These are phyloP conservation scores for Kwoniella sp. DNA, from an alignment of 768 basidiomycete species.

Conservation along the genomic window DNA sequence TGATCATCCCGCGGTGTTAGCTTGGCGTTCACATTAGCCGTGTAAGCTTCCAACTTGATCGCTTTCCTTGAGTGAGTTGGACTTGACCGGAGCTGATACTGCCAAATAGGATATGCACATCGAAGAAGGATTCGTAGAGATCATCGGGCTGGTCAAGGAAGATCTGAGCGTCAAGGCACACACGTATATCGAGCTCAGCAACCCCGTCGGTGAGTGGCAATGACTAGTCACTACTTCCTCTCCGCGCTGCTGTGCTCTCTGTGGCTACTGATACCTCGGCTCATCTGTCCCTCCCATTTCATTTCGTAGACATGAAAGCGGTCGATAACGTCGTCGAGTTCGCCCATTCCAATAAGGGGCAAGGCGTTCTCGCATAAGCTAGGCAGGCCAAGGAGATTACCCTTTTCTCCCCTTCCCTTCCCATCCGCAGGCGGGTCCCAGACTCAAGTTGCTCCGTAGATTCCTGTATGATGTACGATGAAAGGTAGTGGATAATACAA, in stretches of 20 bases:
- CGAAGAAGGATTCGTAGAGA: slow-evolving; percentile 65
- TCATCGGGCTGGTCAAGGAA: slow-evolving; percentile 66
- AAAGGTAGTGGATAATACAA: slow-evolving; percentile 14
- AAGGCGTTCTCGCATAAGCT: slow-evolving; percentile 37
- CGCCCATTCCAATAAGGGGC: slow-evolving; percentile 42
- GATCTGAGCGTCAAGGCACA: slow-evolving; percentile 65
- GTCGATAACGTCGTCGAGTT: slow-evolving; percentile 47
- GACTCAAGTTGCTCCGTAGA: too few relatives aligned
- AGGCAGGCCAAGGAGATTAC: too few relatives aligned
- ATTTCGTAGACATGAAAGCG: slow-evolving; percentile 48
- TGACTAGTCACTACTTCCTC: neutral
- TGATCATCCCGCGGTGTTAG: slow-evolving; percentile 15
- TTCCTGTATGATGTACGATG: neutral
- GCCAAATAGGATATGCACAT: slow-evolving; percentile 58
- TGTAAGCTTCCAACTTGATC: slow-evolving; percentile 18
- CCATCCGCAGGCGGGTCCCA: too few relatives aligned
- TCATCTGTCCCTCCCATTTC: slow-evolving; percentile 1
- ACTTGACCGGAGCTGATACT: neutral
- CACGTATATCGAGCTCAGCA: slow-evolving; percentile 63
- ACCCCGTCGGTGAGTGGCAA: slow-evolving; percentile 63
- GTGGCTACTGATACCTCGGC: neutral
- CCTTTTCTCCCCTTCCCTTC: too few relatives aligned
- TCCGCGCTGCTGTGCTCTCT: neutral
- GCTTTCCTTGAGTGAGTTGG: too few relatives aligned
- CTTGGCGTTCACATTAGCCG: slow-evolving; percentile 40